Evolutionary conservation across 441 rosid species (phyloP).

Genomic region (Gossypium davidsonii): DNA sequence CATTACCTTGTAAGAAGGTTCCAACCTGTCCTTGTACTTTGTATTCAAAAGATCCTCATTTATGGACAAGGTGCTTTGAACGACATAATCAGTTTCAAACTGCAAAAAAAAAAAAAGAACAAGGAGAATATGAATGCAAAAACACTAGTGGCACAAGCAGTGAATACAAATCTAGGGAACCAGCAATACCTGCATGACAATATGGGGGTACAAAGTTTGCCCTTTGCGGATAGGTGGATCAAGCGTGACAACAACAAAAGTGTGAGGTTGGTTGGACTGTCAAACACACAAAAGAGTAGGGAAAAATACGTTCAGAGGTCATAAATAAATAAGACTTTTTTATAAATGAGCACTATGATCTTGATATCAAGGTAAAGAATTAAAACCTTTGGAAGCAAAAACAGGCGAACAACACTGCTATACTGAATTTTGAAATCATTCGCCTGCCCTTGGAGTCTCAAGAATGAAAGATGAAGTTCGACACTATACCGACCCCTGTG

Average conservation of each 20-base stretch:
- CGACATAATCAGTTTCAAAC: slow-evolving; percentile 79
- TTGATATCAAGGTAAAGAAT: background rate
- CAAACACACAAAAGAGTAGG: slow-evolving; percentile 15
- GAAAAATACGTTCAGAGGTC: background rate
- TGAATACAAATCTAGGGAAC: background rate
- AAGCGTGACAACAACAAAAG: slow-evolving; percentile 80
- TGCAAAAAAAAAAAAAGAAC: slow-evolving; percentile 18
- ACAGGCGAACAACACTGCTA: slow-evolving; percentile 91
- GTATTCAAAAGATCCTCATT: slow-evolving; percentile 70
- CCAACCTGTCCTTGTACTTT: slow-evolving; percentile 88
- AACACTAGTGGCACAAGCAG: background rate
- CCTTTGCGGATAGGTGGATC: slow-evolving; percentile 98
- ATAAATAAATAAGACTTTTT: background rate
- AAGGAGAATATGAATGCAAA: slow-evolving; percentile 11
- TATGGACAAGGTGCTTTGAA: slow-evolving; percentile 50
- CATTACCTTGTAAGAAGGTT: slow-evolving; percentile 72
- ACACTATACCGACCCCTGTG: slow-evolving; percentile 93
- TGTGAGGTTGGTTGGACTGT: slow-evolving; percentile 92
- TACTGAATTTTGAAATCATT: slow-evolving; percentile 97
- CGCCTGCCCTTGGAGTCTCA: slow-evolving; percentile 90
- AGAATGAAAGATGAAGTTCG: slow-evolving; percentile 87
- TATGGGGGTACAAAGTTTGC: slow-evolving; percentile 90
- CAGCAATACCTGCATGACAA: slow-evolving; percentile 76
- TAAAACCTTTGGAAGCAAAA: slow-evolving; percentile 87
- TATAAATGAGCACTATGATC: background rate